phyloP scores from a whole-genome alignment of 768 basidiomycete genomes.

The Leucocoprinus birnbaumii region DNA sequence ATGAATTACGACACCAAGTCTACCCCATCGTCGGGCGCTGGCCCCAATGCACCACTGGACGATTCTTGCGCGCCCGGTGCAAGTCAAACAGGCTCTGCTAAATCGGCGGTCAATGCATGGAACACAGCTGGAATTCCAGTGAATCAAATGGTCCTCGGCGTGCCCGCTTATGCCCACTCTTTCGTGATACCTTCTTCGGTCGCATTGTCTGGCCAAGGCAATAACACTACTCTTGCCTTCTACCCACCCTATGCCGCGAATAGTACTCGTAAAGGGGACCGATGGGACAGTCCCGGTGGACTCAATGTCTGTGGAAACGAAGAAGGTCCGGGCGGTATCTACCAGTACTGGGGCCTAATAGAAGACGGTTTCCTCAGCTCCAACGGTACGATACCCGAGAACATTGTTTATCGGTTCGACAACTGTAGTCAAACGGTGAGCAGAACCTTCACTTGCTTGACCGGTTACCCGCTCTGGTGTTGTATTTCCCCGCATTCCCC shows the following conservation, averaged over 20 bases:
- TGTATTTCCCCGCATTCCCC: slow-evolving; percentile 2
- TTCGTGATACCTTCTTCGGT: slow-evolving; percentile 39
- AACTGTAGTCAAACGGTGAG: slow-evolving; percentile 71
- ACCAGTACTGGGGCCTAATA: slow-evolving; percentile 63
- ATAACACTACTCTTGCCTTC: slow-evolving; percentile 30
- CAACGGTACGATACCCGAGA: slow-evolving; percentile 36
- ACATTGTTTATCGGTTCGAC: slow-evolving; percentile 55
- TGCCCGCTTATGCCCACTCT: slow-evolving; percentile 83
- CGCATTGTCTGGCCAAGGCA: slow-evolving; percentile 30
- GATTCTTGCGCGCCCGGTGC: slow-evolving; percentile 65
- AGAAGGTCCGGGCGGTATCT: slow-evolving; percentile 51
- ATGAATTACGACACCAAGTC: slow-evolving; percentile 75
- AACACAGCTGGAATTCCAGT: slow-evolving; percentile 72
- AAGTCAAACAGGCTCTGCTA: slow-evolving; percentile 71
- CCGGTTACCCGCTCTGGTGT: not conserved
- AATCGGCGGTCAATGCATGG: slow-evolving; percentile 74
- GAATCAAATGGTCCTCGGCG: slow-evolving; percentile 73
- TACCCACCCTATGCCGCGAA: slow-evolving; percentile 51
- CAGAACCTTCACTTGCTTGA: slow-evolving; percentile 1
- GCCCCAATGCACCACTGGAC: slow-evolving; percentile 82
- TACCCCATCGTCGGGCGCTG: slow-evolving; percentile 50
- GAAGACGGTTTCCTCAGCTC: slow-evolving; percentile 49
- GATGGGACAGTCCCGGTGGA: slow-evolving; percentile 47
- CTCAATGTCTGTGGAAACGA: slow-evolving; percentile 58
- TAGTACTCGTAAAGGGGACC: slow-evolving; percentile 48